Conservation (phyloP, 768 basidiomycete genomes). For the Leccinum truebloodii region DNA sequence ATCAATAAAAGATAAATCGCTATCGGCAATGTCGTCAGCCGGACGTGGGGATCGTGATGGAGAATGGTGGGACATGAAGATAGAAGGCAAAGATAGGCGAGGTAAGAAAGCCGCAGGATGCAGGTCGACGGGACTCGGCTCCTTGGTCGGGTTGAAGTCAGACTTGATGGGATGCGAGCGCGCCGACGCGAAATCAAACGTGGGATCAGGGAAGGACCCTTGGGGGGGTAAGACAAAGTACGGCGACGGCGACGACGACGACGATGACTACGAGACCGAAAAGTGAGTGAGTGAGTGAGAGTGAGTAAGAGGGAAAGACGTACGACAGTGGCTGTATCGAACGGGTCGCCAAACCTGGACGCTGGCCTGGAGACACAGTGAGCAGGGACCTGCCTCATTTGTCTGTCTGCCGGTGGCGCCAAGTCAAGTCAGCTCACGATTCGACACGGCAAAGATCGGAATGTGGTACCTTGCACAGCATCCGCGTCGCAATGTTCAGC, state of each 20-base stretch:
- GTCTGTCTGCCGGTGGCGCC: conserved; percentile 16
- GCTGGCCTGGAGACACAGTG: conserved; percentile 12
- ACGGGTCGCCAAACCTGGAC: conserved; percentile 18
- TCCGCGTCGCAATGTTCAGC: conserved; percentile 17
- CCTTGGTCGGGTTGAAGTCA: conserved; percentile 30
- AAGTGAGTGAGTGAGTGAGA: conserved; percentile 19
- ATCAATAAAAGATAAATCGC: conserved; percentile 51
- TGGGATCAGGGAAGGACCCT: background rate
- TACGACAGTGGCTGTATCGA: conserved; percentile 27
- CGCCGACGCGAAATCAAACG: conserved; percentile 11
- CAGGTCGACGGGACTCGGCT: conserved; percentile 44
- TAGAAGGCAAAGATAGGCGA: conserved; percentile 22
- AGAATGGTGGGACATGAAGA: conserved; percentile 19
- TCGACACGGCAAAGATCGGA: background rate
- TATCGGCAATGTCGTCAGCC: conserved; percentile 27
- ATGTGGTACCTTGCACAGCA: conserved; percentile 28
- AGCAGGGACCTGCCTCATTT: conserved; percentile 13
- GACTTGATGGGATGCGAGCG: conserved; percentile 31
- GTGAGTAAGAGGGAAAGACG: conserved; percentile 15
- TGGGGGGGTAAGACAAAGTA: background rate
- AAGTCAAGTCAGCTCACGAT: background rate
- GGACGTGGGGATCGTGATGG: conserved; percentile 18
- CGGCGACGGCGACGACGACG: background rate
- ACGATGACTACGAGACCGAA: conserved; percentile 9
- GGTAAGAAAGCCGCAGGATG: conserved; percentile 35